phyloP scores from a whole-genome alignment of 2,329 filamentous ascomycete genomes.

The Colletotrichum sp. region DNA sequence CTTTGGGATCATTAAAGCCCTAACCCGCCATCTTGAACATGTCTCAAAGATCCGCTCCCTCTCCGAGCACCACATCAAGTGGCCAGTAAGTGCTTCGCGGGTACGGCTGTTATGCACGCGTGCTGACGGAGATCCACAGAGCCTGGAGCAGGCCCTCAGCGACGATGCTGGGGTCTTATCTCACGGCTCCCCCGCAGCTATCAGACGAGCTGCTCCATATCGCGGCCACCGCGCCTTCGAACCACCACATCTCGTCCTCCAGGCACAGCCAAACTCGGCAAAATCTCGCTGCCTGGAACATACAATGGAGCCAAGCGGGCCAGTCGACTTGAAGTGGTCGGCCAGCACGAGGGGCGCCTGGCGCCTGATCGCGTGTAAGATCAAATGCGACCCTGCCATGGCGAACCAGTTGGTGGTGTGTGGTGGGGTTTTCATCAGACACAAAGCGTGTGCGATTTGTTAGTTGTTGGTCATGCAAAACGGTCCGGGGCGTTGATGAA shows the following conservation, averaged over 20 bases:
- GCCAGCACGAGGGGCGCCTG: background rate
- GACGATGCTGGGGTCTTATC: background rate
- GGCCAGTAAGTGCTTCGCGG: background rate
- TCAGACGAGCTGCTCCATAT: background rate
- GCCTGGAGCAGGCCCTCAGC: background rate
- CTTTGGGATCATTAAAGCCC: background rate
- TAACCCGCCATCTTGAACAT: background rate
- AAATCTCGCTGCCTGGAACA: background rate
- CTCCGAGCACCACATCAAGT: background rate
- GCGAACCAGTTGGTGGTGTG: background rate
- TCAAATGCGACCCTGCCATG: background rate
- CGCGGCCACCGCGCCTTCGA: background rate
- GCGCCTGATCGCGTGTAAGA: background rate
- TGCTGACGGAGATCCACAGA: background rate
- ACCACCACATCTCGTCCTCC: background rate
- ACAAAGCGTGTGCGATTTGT: background rate
- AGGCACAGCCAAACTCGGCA: background rate
- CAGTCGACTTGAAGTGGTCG: background rate
- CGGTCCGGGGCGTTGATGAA: background rate
- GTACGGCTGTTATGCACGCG: background rate
- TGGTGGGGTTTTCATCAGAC: background rate
- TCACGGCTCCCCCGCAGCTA: background rate
- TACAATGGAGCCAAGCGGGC: background rate
- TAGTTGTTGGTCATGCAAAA: background rate
- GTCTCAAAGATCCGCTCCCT: slow-evolving; percentile 2